Percentiles rank a stretch among this genome's conserved stretches.
phyloP scores from a whole-genome alignment of 495 filamentous ascomycete species.

The Talaromyces borbonicus region DNA sequence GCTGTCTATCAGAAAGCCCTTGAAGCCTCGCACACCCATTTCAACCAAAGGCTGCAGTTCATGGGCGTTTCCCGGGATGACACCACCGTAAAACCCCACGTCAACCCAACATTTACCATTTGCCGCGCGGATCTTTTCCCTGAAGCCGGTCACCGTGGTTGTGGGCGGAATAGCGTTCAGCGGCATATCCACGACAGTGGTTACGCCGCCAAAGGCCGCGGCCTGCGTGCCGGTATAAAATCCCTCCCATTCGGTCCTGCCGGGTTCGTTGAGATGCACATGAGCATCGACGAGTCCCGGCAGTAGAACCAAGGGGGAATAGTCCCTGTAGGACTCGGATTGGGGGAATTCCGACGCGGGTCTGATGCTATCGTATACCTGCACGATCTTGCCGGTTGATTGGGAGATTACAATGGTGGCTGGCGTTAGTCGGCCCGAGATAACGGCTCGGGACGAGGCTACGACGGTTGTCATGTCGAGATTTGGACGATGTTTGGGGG shows the following conservation, averaged over 20 bases:
- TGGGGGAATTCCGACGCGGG: constrained; percentile 61
- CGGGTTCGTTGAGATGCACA: constrained; percentile 96
- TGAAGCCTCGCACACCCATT: constrained; percentile 87
- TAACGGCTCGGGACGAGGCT: constrained; percentile 69
- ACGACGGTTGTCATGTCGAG: constrained; percentile 41
- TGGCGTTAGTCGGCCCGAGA: constrained; percentile 56
- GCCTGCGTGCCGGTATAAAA: constrained; percentile 91
- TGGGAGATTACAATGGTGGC: constrained; percentile 74
- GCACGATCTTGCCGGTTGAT: constrained; percentile 72
- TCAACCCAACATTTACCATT: constrained; percentile 94
- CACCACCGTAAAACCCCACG: constrained; percentile 94
- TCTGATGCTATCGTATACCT: constrained; percentile 63
- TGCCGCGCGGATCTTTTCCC: constrained; percentile 78
- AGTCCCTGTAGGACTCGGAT: constrained; percentile 65
- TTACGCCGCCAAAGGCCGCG: constrained; percentile 92
- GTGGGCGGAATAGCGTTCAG: constrained; percentile 96
- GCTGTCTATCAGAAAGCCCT: constrained; percentile 95
- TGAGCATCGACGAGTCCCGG: constrained; percentile 95
- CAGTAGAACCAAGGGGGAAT: constrained; percentile 77
- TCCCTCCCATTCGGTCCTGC: constrained; percentile 96
- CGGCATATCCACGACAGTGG: constrained; percentile 98
- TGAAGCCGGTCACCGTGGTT: constrained; percentile 72
- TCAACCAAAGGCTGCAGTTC: constrained; percentile 75
- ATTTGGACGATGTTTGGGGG: background rate
- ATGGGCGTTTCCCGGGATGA: constrained; percentile 79